These are phyloP conservation scores for Xylariaceae sp. DNA, from an alignment of 2,329 filamentous ascomycete genomes.

Conservation along the genomic window DNA sequence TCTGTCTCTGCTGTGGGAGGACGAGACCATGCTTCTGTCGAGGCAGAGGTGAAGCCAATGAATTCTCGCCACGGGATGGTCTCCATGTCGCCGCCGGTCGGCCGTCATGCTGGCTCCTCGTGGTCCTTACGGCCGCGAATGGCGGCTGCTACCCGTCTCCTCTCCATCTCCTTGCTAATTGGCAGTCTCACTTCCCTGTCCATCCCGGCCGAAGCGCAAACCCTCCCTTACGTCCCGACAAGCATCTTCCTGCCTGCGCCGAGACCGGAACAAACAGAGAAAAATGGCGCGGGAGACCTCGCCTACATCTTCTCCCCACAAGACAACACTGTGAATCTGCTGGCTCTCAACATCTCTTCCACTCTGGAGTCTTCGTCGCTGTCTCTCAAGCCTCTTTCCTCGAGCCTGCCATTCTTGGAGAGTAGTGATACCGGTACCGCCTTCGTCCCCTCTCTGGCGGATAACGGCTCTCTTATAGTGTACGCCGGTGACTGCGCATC, in stretches of 20 bases:
- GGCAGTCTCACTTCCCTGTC: constrained; percentile 15
- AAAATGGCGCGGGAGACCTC: constrained; percentile 36
- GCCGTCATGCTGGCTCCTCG: constrained; percentile 14
- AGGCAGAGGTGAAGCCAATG: constrained; percentile 22
- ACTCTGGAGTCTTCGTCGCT: constrained; percentile 44
- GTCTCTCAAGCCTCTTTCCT: constrained; percentile 45
- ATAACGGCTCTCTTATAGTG: constrained; percentile 64
- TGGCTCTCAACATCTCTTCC: constrained; percentile 60
- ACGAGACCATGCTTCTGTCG: constrained; percentile 22
- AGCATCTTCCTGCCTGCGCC: constrained; percentile 56
- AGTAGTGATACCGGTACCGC: constrained; percentile 46
- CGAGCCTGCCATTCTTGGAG: constrained; percentile 57
- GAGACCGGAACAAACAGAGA: constrained; percentile 35
- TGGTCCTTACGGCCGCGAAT: constrained; percentile 1
- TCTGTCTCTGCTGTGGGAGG: too few species aligned
- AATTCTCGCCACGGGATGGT: constrained; percentile 23
- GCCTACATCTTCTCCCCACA: constrained; percentile 67
- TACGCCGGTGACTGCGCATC: constrained; percentile 67
- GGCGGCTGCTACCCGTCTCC: constrained; percentile 22
- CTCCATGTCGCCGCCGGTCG: constrained; percentile 21
- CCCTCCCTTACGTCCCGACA: constrained; percentile 72
- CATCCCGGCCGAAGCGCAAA: constrained; percentile 34
- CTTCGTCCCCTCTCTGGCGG: constrained; percentile 63
- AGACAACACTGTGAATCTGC: constrained; percentile 46
- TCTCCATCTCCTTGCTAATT: constrained; percentile 17